Percentiles rank a stretch among this genome's conserved stretches.
Evolutionary conservation across 73 alveolate species (phyloP).

Genomic region (Diophrys appendiculata): DNA sequence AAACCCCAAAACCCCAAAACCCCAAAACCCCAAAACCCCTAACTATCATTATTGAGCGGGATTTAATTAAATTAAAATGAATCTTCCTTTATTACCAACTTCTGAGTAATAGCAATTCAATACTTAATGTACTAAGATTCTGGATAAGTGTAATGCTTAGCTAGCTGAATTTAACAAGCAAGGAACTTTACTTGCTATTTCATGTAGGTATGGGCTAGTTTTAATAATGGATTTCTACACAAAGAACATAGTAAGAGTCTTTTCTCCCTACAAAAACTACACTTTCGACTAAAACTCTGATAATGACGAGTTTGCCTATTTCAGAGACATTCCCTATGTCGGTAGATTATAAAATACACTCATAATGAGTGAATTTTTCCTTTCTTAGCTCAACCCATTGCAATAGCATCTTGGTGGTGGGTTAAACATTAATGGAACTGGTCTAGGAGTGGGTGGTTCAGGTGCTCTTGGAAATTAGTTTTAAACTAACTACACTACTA

Average conservation of each 20-base stretch:
- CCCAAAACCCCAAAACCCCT: too few species aligned
- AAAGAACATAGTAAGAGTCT: slow-evolving; percentile 42
- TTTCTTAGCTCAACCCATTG: not conserved
- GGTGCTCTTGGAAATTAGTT: not conserved
- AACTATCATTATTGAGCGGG: too few species aligned
- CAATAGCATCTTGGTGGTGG: not conserved
- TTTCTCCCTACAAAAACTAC: slow-evolving; percentile 38
- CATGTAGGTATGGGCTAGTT: slow-evolving; percentile 45
- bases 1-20: too few species aligned
- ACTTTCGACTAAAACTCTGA: slow-evolving; percentile 28
- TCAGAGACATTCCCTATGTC: slow-evolving; percentile 31
- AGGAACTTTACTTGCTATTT: slow-evolving; percentile 45
- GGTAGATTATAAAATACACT: slow-evolving; percentile 7
- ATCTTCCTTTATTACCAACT: not conserved
- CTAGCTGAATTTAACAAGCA: slow-evolving; percentile 45
- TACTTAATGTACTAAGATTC: not conserved
- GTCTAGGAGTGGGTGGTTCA: not conserved
- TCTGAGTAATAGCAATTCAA: not conserved
- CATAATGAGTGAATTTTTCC: slow-evolving; percentile 36
- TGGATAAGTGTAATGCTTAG: slow-evolving; percentile 25
- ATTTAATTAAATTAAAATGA: not conserved
- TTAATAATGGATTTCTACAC: slow-evolving; percentile 49
- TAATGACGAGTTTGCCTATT: slow-evolving; percentile 41
- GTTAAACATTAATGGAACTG: not conserved
- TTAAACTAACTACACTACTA: not conserved